Evolutionary conservation across 106 monocot genomes (phyloP), one percentile per base, ranked within the genome.

Genomic region (Acorus calamus): DNA sequence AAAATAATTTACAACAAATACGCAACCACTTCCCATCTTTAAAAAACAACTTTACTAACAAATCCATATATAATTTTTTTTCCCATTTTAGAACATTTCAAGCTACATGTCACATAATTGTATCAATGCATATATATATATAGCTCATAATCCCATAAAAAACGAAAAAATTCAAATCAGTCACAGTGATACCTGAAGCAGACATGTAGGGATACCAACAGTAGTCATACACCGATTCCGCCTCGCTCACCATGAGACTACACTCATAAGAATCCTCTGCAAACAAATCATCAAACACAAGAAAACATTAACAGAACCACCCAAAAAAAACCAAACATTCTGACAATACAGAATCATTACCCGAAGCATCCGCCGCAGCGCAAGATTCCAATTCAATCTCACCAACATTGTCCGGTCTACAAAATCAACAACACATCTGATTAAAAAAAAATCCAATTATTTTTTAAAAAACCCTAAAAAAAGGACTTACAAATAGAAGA

Each of bases 121-220:
- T 0, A 58, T 65, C 52, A n/a, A 13, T 47, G 4, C 46, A 59
- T 2, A 59, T 14, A n/a, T n/a, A n/a, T n/a, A 50, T 55, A 5
- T 6, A 9, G 42, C 11, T 51, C 4, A 59, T 9, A 5, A 13
- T 8, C 6, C 7, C 11, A 7, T 47, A 1, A 11, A 12, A 14
- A 46, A 58, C 41, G 1, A 58, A 42, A 2, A 50, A 44, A 56
- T 4, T 3, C 41, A 48, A 48, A 11, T 62, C 5, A 53, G 1
- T 28, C 28, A 28, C 28, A 28, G 28, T 28, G 28, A 28, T 55
- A 94, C 89, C 94, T 73, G 82, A 84, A 56, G 76, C 51, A 62
- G 65, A 74, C 94, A 90, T 94, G 74, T 81, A 94, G 5, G 94
- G 94, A 65, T 89, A 94, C 94, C 94, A 94, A 66, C 94, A 94